These are phyloP conservation scores for Melocanna baccifera DNA, from an alignment of 176 grass and related monocot species.

Conservation along the genomic window DNA sequence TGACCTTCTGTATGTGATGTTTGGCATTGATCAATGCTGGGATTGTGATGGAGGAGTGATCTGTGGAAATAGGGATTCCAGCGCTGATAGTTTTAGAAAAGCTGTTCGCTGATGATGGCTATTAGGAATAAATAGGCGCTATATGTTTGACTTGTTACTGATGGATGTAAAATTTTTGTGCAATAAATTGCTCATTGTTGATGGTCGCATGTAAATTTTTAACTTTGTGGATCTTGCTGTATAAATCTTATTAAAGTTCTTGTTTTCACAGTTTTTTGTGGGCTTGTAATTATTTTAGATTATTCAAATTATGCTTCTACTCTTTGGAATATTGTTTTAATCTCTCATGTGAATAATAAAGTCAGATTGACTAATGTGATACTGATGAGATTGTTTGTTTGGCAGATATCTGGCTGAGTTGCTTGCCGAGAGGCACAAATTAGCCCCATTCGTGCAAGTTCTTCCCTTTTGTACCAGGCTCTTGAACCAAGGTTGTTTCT, in stretches of 20 bases:
- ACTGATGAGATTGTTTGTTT: constrained; percentile 34
- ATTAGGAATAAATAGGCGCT: background rate
- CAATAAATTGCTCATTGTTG: constrained; percentile 44
- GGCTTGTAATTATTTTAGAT: constrained; percentile 15
- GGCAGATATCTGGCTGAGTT: constrained; percentile 91
- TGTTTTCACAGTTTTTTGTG: constrained; percentile 1
- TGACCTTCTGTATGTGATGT: constrained; percentile 25
- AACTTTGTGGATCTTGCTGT: constrained; percentile 33
- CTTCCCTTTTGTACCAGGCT: constrained; percentile 92
- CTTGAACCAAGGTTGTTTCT: constrained; percentile 78
- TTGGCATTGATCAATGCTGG: constrained; percentile 34
- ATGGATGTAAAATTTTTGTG: constrained; percentile 36
- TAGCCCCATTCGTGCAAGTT: constrained; percentile 94
- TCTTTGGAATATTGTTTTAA: constrained; percentile 8
- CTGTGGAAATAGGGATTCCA: constrained; percentile 30
- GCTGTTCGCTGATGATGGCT: background rate
- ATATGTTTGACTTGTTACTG: constrained; percentile 18
- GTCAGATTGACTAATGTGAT: background rate
- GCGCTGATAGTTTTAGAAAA: constrained; percentile 27
- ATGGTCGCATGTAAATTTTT: constrained; percentile 25
- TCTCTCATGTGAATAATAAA: background rate
- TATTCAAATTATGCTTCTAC: background rate
- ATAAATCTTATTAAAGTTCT: constrained; percentile 43
- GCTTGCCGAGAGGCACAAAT: constrained; percentile 95
- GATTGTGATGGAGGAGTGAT: constrained; percentile 39